These are phyloP conservation scores for Aquanectria penicillioides DNA, from an alignment of 2,329 filamentous ascomycete genomes.

Conservation along the genomic window DNA sequence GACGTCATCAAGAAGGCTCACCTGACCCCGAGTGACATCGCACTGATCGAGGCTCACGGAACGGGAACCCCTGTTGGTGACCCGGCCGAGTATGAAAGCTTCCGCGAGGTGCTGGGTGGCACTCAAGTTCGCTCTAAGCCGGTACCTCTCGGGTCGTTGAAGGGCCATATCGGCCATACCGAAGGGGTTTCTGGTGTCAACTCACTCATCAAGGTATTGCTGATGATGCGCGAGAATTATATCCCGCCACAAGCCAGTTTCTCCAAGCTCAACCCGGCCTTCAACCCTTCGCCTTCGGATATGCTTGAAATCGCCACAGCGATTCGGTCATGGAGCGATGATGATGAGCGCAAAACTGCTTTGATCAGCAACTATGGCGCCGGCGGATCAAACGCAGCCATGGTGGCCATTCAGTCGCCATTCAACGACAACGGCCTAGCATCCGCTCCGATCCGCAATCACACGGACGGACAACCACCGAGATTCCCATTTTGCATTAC, in stretches of 20 bases:
- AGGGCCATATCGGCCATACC: slow-evolving; percentile 40
- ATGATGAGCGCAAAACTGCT: slow-evolving; percentile 26
- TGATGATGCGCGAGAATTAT: slow-evolving; percentile 49
- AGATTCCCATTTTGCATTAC: neutral
- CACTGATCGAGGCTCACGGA: slow-evolving; percentile 57
- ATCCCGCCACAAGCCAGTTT: slow-evolving; percentile 50
- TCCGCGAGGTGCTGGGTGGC: slow-evolving; percentile 18
- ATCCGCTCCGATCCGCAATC: too few species aligned
- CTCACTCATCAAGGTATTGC: slow-evolving; percentile 58
- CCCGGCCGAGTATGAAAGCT: slow-evolving; percentile 52
- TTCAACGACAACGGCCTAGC: too few species aligned
- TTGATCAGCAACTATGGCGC: slow-evolving; percentile 52
- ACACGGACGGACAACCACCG: neutral
- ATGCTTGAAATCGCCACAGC: neutral
- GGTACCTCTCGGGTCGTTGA: slow-evolving; percentile 36
- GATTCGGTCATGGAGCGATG: slow-evolving; percentile 23
- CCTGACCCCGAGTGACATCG: slow-evolving; percentile 47
- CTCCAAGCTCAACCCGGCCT: slow-evolving; percentile 38
- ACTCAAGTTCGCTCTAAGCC: slow-evolving; percentile 23
- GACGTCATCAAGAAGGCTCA: slow-evolving; percentile 41
- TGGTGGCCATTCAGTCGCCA: neutral
- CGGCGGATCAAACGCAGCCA: slow-evolving; percentile 33
- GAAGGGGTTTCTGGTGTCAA: slow-evolving; percentile 53
- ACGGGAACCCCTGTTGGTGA: slow-evolving; percentile 64
- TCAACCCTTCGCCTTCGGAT: slow-evolving; percentile 18